Conservation (phyloP, 2,329 filamentous ascomycete species). For the Pyrenochaeta sp. region DNA sequence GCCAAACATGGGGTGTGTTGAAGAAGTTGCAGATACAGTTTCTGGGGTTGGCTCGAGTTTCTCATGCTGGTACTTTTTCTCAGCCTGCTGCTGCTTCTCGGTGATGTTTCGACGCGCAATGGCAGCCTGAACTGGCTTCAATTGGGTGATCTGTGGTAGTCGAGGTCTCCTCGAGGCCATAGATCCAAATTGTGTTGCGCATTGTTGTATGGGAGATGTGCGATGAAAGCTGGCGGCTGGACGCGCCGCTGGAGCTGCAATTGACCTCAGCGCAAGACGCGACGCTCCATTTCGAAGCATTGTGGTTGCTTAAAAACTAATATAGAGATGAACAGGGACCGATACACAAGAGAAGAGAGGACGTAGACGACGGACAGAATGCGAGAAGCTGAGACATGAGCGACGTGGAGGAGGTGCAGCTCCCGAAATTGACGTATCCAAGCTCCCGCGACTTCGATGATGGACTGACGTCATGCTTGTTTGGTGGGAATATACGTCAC, state of each 20-base stretch:
- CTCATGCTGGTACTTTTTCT: constrained; percentile 63
- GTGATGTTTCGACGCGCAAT: constrained; percentile 53
- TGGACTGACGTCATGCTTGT: constrained; percentile 2
- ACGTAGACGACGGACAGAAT: not conserved
- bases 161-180: constrained; percentile 47
- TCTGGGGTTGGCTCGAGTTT: constrained; percentile 69
- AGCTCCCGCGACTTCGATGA: not conserved
- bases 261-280: constrained; percentile 51
- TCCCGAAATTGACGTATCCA: not conserved
- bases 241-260: constrained; percentile 41
- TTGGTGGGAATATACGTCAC: not conserved
- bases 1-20: constrained; percentile 51
- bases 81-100: constrained; percentile 63
- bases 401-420: not conserved
- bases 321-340: not conserved
- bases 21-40: constrained; percentile 67
- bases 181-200: constrained; percentile 55
- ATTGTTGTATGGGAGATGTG: constrained; percentile 39
- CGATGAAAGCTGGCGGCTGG: constrained; percentile 36
- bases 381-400: not conserved
- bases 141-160: constrained; percentile 33
- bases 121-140: constrained; percentile 45
- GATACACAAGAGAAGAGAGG: not conserved
- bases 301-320: not conserved
- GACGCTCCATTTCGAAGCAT: constrained; percentile 58